phyloP scores from a whole-genome alignment of 495 filamentous ascomycete species.

The Neurospora sp. region DNA sequence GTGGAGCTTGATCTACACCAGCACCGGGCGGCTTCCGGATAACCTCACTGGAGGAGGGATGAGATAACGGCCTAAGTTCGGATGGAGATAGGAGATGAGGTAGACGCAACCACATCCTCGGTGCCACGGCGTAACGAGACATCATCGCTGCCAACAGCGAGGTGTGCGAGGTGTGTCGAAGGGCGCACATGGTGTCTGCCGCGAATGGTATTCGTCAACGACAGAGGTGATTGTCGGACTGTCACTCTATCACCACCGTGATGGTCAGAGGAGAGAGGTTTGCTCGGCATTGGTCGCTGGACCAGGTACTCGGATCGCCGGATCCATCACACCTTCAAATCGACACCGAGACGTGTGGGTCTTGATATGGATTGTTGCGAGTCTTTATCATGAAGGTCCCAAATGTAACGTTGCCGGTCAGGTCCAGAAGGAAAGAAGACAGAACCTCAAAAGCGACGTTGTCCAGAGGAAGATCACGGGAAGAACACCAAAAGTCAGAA shows the following conservation, averaged over 20 bases:
- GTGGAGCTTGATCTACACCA: neutral
- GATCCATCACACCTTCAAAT: neutral
- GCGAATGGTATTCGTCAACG: neutral
- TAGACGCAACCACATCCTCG: neutral
- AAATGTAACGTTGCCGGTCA: constrained; percentile 22
- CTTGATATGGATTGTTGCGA: neutral
- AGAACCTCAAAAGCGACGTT: neutral
- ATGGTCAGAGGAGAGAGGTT: neutral
- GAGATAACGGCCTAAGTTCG: neutral
- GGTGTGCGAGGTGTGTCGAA: neutral
- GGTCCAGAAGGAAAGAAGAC: neutral
- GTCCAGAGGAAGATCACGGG: neutral
- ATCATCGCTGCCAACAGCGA: neutral
- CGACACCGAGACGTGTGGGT: neutral
- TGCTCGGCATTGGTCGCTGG: neutral
- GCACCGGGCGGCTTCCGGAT: neutral
- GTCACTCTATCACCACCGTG: neutral
- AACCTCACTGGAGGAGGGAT: neutral
- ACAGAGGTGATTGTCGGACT: neutral
- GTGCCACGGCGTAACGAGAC: neutral
- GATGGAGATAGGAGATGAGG: neutral
- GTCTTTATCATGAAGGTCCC: neutral
- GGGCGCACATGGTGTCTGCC: neutral
- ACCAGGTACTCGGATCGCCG: neutral
- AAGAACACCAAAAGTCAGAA: neutral